These are phyloP conservation scores for Discostella stelligeroides DNA, from an alignment of 108 stramenopile genomes.

Conservation along the genomic window DNA sequence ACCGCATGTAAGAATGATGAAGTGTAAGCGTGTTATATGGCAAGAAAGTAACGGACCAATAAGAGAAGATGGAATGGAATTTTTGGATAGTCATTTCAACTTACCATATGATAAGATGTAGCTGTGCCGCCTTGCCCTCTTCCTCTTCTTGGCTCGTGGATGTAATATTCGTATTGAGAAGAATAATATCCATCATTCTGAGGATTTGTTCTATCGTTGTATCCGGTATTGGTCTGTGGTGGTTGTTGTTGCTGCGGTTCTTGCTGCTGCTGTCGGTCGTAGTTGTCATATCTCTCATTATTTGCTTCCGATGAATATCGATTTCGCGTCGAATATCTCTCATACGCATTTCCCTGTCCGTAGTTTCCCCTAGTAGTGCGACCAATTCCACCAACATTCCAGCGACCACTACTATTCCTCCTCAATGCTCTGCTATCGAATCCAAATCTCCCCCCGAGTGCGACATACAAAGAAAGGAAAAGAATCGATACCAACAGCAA, in stretches of 20 bases:
- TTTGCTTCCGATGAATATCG: constrained; percentile 13
- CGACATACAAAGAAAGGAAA: constrained; percentile 67
- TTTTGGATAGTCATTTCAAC: neutral
- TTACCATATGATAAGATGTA: constrained; percentile 32
- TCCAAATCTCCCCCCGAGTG: constrained; percentile 84
- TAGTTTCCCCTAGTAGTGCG: constrained; percentile 77
- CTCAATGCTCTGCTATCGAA: constrained; percentile 46
- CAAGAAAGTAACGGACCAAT: neutral
- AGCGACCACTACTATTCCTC: neutral
- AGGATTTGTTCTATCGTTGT: constrained; percentile 47
- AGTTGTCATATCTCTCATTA: neutral
- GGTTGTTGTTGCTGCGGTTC: constrained; percentile 3
- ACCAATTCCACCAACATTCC: too few species aligned
- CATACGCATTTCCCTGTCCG: constrained; percentile 61
- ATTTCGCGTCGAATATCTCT: constrained; percentile 43
- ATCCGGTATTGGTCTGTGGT: constrained; percentile 18
- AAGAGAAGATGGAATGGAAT: neutral
- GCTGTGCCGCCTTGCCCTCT: constrained; percentile 18
- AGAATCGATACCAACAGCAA: constrained; percentile 56
- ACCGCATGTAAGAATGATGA: neutral
- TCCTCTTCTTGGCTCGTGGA: constrained; percentile 25
- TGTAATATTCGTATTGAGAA: constrained; percentile 19
- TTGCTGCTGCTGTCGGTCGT: neutral
- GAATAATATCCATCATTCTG: constrained; percentile 41
- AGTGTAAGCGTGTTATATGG: neutral